Evolutionary conservation across 2,329 filamentous ascomycete genomes (phyloP).

Genomic region (Aspergillus carbonarius): DNA sequence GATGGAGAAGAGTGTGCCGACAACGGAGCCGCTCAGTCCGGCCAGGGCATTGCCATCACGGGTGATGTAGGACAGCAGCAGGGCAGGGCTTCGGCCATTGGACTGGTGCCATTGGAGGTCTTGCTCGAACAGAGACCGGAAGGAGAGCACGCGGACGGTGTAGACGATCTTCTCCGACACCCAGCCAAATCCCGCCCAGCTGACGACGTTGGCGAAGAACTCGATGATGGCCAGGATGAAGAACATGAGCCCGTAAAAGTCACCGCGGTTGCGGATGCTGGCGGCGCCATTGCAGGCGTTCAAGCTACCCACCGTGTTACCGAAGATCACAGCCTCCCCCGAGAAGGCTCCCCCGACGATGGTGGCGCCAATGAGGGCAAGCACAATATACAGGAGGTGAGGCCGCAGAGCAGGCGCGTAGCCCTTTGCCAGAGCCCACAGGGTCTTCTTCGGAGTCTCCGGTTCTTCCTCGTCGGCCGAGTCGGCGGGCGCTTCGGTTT

Average conservation of each 20-base stretch:
- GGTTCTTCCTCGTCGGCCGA: conserved; percentile 29
- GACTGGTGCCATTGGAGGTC: conserved; percentile 71
- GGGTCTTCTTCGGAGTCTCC: conserved; percentile 26
- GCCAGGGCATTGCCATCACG: conserved; percentile 66
- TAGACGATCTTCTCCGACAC: conserved; percentile 66
- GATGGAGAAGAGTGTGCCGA: conserved; percentile 69
- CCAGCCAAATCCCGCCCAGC: conserved; percentile 58
- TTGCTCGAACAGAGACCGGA: conserved; percentile 65
- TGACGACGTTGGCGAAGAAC: conserved; percentile 61
- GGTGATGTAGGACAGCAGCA: conserved; percentile 67
- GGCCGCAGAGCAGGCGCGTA: conserved; percentile 35
- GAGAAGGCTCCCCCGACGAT: conserved; percentile 60
- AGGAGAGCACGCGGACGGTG: conserved; percentile 61
- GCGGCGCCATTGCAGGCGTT: conserved; percentile 53
- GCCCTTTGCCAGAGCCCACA: conserved; percentile 29
- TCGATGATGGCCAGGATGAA: conserved; percentile 62
- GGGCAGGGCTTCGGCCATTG: conserved; percentile 59
- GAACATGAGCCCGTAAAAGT: conserved; percentile 59
- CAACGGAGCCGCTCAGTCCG: conserved; percentile 67
- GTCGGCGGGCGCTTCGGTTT: conserved; percentile 18
- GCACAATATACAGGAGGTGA: conserved; percentile 44
- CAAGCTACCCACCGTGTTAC: conserved; percentile 58
- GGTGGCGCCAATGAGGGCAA: conserved; percentile 52
- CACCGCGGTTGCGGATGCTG: conserved; percentile 51
- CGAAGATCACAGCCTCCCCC: conserved; percentile 60